Evolutionary conservation across 2,329 filamentous ascomycete genomes (phyloP).

Genomic region (Fusarium verrucosum): DNA sequence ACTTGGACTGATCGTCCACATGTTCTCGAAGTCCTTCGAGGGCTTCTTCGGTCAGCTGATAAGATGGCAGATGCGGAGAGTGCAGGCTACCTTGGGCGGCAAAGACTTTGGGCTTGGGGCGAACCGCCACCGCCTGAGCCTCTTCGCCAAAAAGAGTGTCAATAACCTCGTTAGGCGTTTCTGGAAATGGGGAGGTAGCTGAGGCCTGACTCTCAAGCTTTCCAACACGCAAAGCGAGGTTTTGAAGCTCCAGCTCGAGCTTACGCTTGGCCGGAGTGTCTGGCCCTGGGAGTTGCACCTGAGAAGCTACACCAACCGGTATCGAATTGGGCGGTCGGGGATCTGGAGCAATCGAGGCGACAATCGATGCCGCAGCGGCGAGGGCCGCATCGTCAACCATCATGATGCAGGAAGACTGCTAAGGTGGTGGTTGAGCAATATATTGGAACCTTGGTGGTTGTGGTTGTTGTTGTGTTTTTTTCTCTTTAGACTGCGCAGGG

Average conservation of each 20-base stretch:
- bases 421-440: constrained; percentile 42
- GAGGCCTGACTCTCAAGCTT: constrained; percentile 82
- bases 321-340: constrained; percentile 52
- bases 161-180: constrained; percentile 81
- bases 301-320: constrained; percentile 55
- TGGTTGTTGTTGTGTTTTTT: not conserved
- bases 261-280: constrained; percentile 78
- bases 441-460: not conserved
- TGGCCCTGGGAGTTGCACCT: constrained; percentile 79
- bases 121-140: constrained; percentile 57
- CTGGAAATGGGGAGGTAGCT: constrained; percentile 71
- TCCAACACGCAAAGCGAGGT: constrained; percentile 80
- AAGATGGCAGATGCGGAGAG: constrained; percentile 48
- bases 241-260: constrained; percentile 84
- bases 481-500: constrained; percentile 6
- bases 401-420: constrained; percentile 40
- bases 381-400: constrained; percentile 67
- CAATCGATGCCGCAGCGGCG: constrained; percentile 62
- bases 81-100: constrained; percentile 54
- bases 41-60: constrained; percentile 79
- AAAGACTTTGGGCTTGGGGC: constrained; percentile 57
- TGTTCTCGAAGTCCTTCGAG: constrained; percentile 88
- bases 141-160: constrained; percentile 71
- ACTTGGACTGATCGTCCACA: constrained; percentile 91
- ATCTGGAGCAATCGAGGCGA: constrained; percentile 61